Base-by-base conservation (phyloP, 2,329 filamentous ascomycete species). In the Didymella exigua region DNA sequence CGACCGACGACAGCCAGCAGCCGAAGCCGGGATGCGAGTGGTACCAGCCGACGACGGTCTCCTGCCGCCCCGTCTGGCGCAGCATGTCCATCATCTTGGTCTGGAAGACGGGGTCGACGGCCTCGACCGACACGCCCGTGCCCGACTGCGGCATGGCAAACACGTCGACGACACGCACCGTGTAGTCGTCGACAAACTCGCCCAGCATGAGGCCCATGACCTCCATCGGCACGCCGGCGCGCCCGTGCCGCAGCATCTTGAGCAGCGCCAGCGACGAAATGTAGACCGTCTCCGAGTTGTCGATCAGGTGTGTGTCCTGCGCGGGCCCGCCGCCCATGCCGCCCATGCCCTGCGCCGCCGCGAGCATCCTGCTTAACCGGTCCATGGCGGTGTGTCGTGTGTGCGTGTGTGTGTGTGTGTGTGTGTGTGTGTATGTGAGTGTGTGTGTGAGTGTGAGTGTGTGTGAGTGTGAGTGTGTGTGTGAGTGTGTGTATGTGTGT, bases 81-180 rank as follows among this genome's bases (percentile, higher is more conserved):
- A 99, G 82, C 95, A 99, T 98, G 76, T 99, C 95, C 95, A 99
- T 99, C 95, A 99, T 99, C 84, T 97, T 99, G 71, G 92, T 97
- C 81, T 99, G 95, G 78, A 99, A 99, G 29, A 99, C 95, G 9
- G 93, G 92, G 75, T 99, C 95, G 61, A 99, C 95, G 46, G 95
- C 96, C 79, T 99, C 95, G 70, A 99, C 95, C 78, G 91, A 96
- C 67, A 99, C 95, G 66, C 95, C 95, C 1, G 95, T 99, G 79
- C 95, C 95, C 68, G 93, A 97, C 76, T 99, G 95, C 18, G 95
- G 95, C 95, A 99, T 99, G 57, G 95, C 95, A 78, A 99, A 99
- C 24, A 99, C 95, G 78, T 99, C 95, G 65, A 98, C 93, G 13
- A 99, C 95, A 65, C 93, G 89, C 60, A 99, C 95, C 56, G 95